phyloP scores from a whole-genome alignment of 441 rosid species.

The Eruca vesicaria region DNA sequence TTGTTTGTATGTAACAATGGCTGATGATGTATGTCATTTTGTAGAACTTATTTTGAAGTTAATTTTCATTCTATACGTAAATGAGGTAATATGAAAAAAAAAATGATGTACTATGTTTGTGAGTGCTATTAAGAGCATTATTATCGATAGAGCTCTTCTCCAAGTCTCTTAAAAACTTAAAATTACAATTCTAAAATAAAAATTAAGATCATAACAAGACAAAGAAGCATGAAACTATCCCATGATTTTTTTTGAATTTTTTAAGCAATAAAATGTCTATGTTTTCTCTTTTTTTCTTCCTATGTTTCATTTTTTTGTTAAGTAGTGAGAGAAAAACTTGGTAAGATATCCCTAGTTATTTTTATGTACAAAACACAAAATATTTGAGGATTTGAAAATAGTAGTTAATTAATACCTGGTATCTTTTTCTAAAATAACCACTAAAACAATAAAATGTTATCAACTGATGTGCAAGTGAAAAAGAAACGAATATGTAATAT shows the following conservation, averaged over 20 bases:
- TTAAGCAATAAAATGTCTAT: too few relatives aligned
- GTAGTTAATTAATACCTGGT: neutral
- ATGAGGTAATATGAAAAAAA: too few relatives aligned
- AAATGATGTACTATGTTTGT: neutral
- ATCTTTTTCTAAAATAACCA: neutral
- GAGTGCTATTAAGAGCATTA: neutral
- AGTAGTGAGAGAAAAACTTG: too few relatives aligned
- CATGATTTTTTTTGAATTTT: too few relatives aligned
- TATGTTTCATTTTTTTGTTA: too few relatives aligned
- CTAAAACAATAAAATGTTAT: neutral
- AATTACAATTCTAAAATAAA: too few relatives aligned
- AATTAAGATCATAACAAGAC: too few relatives aligned
- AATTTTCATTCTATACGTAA: neutral
- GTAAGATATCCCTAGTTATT: too few relatives aligned
- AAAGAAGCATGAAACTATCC: too few relatives aligned
- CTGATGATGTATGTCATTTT: conserved; percentile 9
- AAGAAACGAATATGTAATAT: neutral
- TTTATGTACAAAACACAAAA: neutral
- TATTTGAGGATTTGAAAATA: neutral
- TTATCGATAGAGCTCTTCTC: too few relatives aligned
- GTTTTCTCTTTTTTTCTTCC: too few relatives aligned
- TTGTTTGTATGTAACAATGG: conserved; percentile 19
- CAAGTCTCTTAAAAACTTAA: too few relatives aligned
- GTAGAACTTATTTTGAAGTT: conserved; percentile 1
- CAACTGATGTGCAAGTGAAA: neutral